Conservation (phyloP, 768 basidiomycete species). For the Trametes cingulata region DNA sequence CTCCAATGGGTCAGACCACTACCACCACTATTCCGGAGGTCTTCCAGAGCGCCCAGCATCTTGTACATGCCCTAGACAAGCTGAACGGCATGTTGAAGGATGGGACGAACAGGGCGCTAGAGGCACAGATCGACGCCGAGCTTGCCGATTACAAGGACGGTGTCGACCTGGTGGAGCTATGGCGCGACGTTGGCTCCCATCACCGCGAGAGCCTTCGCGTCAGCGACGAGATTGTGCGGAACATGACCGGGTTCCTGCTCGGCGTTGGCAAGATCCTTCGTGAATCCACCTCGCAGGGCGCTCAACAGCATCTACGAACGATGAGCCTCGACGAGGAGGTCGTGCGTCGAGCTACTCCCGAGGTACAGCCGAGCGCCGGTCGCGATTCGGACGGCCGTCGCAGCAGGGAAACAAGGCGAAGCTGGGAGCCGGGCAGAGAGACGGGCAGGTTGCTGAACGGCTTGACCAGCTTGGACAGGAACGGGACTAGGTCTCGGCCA, state of each 20-base stretch:
- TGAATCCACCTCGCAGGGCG: conserved; percentile 43
- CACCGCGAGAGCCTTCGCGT: conserved; percentile 69
- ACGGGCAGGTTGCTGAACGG: conserved; percentile 29
- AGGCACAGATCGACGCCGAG: conserved; percentile 76
- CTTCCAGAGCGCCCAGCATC: conserved; percentile 57
- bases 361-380: conserved; percentile 39
- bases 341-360: conserved; percentile 37
- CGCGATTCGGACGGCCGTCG: conserved; percentile 57
- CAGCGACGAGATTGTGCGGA: conserved; percentile 78
- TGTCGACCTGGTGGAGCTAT: conserved; percentile 54
- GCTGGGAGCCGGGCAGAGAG: conserved; percentile 43
- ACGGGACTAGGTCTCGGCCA: conserved; percentile 19
- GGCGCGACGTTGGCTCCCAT: conserved; percentile 69
- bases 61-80: conserved; percentile 66
- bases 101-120: conserved; percentile 60
- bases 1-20: conserved; percentile 41
- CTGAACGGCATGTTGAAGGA: conserved; percentile 61
- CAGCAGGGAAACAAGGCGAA: conserved; percentile 49
- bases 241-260: conserved; percentile 74
- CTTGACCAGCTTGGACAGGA: conserved; percentile 28
- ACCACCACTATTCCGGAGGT: conserved; percentile 52
- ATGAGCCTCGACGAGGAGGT: conserved; percentile 57
- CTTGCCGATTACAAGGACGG: conserved; percentile 46
- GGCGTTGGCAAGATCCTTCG: conserved; percentile 70
- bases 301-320: conserved; percentile 47